Conservation (phyloP, 1,284 basidiomycete genomes). For the Jaminaea rosea region DNA sequence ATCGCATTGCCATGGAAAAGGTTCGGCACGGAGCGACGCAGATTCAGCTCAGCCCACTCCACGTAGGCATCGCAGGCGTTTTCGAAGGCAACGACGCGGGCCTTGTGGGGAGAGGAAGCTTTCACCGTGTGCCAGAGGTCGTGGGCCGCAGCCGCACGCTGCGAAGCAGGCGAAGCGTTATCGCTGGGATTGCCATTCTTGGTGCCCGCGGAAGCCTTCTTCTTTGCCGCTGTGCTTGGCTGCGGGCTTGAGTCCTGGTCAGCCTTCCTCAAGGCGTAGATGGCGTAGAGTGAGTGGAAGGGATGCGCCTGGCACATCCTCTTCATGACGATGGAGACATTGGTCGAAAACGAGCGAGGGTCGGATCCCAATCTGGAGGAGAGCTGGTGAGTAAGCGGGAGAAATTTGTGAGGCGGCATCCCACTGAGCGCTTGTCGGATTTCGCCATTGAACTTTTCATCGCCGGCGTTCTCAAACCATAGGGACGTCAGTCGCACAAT, state of each 20-base stretch:
- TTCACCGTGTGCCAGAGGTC: slow-evolving; percentile 61
- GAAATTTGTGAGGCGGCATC: slow-evolving; percentile 80
- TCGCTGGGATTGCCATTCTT: too few species aligned
- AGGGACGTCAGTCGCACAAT: slow-evolving; percentile 76
- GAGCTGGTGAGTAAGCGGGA: slow-evolving; percentile 83
- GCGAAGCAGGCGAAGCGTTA: slow-evolving; percentile 6
- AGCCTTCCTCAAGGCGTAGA: slow-evolving; percentile 56
- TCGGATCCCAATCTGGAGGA: slow-evolving; percentile 63
- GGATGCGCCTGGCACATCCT: slow-evolving; percentile 83
- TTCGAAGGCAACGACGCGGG: slow-evolving; percentile 58
- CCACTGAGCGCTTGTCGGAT: slow-evolving; percentile 55
- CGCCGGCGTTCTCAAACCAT: slow-evolving; percentile 77
- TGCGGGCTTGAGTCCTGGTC: slow-evolving; percentile 12
- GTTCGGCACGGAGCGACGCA: slow-evolving; percentile 47
- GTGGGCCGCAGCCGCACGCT: slow-evolving; percentile 60
- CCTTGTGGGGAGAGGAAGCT: slow-evolving; percentile 47
- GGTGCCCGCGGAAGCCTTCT: too few species aligned
- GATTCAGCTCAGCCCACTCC: slow-evolving; percentile 65
- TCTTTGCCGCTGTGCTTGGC: too few species aligned
- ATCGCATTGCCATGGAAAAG: slow-evolving; percentile 18
- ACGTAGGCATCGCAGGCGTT: slow-evolving; percentile 64
- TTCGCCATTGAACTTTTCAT: slow-evolving; percentile 54
- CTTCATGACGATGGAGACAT: slow-evolving; percentile 60
- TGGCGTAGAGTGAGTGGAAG: slow-evolving; percentile 83
- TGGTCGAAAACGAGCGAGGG: slow-evolving; percentile 54